Evolutionary conservation across 139 green algal genomes (phyloP), one percentile per base, ranked within the genome.

Genomic region (Chlorella sp.): DNA sequence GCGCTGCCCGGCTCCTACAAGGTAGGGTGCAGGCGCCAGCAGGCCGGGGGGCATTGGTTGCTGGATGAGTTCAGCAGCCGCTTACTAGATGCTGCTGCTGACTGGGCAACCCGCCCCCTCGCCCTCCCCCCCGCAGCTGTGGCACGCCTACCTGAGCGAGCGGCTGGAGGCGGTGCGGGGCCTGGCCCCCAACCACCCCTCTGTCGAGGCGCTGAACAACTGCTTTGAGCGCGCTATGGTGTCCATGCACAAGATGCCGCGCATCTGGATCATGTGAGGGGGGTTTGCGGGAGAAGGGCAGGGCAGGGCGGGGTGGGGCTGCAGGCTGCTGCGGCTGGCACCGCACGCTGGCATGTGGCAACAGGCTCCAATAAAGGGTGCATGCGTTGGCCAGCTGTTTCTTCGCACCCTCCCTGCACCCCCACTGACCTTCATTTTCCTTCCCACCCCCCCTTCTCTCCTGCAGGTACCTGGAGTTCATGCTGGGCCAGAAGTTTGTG

Each of bases 241-340:
- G 17, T 96, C 94, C 1, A 98, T 99, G 96, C 97, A 99, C 94
- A 99, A 99, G 84, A 98, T 98, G 95, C 97, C 97, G 0, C 92
- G 94, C 67, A 93, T 99, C 69, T 99, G 97, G 97, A 51, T 96
- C 25, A 89, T 82, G 86, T n/a, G 60, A 34, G 60, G 60, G n/a
- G n/a, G n/a, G n/a, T n/a, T n/a, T n/a, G n/a, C n/a, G n/a, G n/a
- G n/a, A n/a, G n/a, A n/a, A n/a, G n/a, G n/a, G n/a, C n/a, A n/a
- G n/a, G n/a, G n/a, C n/a, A n/a, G n/a, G n/a, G n/a, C n/a, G n/a
- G n/a, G n/a, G n/a, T n/a, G n/a, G n/a, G n/a, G n/a, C n/a, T n/a
- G n/a, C n/a, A n/a, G n/a, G n/a, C n/a, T n/a, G n/a, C n/a, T n/a
- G n/a, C n/a, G n/a, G n/a, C n/a, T n/a, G n/a, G n/a, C n/a, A n/a